Percentiles rank a stretch among this genome's conserved stretches.
Conservation (phyloP, 2,329 filamentous ascomycete species). For the Aspergillus vadensis region DNA sequence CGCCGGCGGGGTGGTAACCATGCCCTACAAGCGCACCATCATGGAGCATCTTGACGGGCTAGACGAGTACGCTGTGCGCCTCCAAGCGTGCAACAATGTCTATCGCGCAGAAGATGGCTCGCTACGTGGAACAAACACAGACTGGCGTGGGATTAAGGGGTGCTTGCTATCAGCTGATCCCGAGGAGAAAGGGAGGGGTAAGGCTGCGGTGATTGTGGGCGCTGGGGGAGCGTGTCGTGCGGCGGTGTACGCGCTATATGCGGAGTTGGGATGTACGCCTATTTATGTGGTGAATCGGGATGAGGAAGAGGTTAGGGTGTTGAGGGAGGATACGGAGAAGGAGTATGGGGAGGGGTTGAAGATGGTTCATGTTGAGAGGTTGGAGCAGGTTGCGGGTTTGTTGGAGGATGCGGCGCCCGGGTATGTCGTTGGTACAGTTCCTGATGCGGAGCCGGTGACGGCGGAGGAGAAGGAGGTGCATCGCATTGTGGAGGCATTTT, state of each 20-base stretch:
- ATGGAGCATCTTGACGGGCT: slow-evolving; percentile 36
- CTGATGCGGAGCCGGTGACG: slow-evolving; percentile 39
- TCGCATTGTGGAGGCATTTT: slow-evolving; percentile 31
- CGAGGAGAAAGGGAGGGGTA: slow-evolving; percentile 17
- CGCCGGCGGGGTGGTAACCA: slow-evolving; percentile 42
- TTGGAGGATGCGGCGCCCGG: slow-evolving; percentile 21
- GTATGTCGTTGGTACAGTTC: slow-evolving; percentile 45
- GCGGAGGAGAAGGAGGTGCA: slow-evolving; percentile 30
- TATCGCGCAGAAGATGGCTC: slow-evolving; percentile 18
- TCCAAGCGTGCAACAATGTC: slow-evolving; percentile 38
- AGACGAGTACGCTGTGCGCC: slow-evolving; percentile 37
- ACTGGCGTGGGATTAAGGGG: slow-evolving; percentile 46
- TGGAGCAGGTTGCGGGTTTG: slow-evolving; percentile 29
- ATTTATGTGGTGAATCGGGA: slow-evolving; percentile 46
- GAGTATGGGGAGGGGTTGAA: slow-evolving; percentile 1
- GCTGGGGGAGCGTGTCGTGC: slow-evolving; percentile 48
- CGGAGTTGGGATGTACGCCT: slow-evolving; percentile 27
- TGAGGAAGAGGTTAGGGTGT: slow-evolving; percentile 29
- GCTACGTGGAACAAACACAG: slow-evolving; percentile 47
- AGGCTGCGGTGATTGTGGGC: slow-evolving; percentile 42
- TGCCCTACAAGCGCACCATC: slow-evolving; percentile 46
- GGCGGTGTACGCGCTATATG: slow-evolving; percentile 40
- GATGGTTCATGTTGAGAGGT: slow-evolving; percentile 34
- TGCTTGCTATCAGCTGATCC: slow-evolving; percentile 29
- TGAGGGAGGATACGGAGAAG: slow-evolving; percentile 26